These are phyloP conservation scores for Spinellus fusiger DNA, from an alignment of 192 early-diverging fungal genomes.

Conservation along the genomic window DNA sequence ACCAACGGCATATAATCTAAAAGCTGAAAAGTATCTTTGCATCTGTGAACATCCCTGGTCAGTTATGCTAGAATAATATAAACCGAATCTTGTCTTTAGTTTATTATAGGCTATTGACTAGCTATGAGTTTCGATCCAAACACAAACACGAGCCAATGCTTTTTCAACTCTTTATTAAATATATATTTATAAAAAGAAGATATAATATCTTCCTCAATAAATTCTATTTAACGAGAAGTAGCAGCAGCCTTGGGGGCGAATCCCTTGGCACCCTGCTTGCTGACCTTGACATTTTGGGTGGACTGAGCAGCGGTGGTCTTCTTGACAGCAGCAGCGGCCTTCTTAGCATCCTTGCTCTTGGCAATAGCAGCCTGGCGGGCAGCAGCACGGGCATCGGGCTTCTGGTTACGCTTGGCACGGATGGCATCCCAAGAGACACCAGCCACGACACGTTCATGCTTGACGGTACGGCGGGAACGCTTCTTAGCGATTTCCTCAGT, in stretches of 20 bases:
- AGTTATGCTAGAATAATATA: too few species aligned
- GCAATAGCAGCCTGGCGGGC: constrained; percentile 78
- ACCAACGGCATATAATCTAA: too few species aligned
- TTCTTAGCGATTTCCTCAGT: constrained; percentile 96
- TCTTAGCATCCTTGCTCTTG: constrained; percentile 92
- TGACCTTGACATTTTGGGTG: constrained; percentile 58
- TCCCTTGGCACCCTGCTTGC: constrained; percentile 80
- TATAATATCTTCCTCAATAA: not conserved
- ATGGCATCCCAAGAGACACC: constrained; percentile 95
- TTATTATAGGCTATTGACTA: too few species aligned
- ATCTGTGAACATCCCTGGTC: too few species aligned
- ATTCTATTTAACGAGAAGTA: constrained; percentile 82
- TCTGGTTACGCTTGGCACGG: constrained; percentile 95
- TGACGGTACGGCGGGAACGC: constrained; percentile 88
- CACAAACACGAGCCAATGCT: constrained; percentile 90
- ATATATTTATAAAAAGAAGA: constrained; percentile 1
- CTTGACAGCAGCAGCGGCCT: constrained; percentile 79
- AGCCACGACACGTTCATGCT: constrained; percentile 93
- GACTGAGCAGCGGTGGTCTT: constrained; percentile 51
- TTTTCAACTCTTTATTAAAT: constrained; percentile 45
- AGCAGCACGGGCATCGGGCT: constrained; percentile 91
- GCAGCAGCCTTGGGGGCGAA: constrained; percentile 70
- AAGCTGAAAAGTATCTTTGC: too few species aligned
- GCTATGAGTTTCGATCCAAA: constrained; percentile 72
- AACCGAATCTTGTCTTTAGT: too few species aligned